Conservation (phyloP, 2,329 filamentous ascomycete species). For the Juglanconis juglandina region DNA sequence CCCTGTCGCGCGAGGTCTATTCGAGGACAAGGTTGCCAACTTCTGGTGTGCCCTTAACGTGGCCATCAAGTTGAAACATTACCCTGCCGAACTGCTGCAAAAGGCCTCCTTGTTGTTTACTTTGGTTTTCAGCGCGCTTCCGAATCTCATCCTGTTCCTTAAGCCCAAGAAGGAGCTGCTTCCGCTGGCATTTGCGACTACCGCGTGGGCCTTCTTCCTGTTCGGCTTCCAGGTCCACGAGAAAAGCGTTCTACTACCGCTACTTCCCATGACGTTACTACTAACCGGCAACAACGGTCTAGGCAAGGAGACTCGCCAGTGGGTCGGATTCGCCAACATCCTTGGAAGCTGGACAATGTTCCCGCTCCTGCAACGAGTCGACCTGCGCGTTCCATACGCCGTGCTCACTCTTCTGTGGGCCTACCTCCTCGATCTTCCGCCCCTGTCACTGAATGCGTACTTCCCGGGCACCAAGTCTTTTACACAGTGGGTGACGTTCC, state of each 20-base stretch:
- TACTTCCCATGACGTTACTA: slow-evolving; percentile 89
- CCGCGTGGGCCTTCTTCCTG: slow-evolving; percentile 94
- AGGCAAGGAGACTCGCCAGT: slow-evolving; percentile 71
- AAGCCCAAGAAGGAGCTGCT: slow-evolving; percentile 74
- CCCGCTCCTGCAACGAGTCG: slow-evolving; percentile 81
- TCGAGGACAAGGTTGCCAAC: slow-evolving; percentile 98
- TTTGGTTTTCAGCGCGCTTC: slow-evolving; percentile 69
- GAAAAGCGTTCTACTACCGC: slow-evolving; percentile 88
- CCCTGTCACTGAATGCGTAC: slow-evolving; percentile 68
- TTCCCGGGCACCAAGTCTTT: slow-evolving; percentile 47
- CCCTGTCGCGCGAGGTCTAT: slow-evolving; percentile 90
- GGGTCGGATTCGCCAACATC: slow-evolving; percentile 95
- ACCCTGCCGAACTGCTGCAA: slow-evolving; percentile 69
- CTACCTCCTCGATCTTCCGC: slow-evolving; percentile 83
- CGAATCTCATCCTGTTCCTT: slow-evolving; percentile 75
- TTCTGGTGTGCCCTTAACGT: slow-evolving; percentile 95
- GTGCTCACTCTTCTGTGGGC: slow-evolving; percentile 86
- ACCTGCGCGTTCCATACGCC: slow-evolving; percentile 77
- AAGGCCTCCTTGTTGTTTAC: slow-evolving; percentile 72
- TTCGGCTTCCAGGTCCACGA: slow-evolving; percentile 98
- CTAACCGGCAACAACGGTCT: slow-evolving; percentile 71
- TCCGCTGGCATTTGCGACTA: slow-evolving; percentile 75
- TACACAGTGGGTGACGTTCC: slow-evolving; percentile 55
- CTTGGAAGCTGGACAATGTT: slow-evolving; percentile 92
- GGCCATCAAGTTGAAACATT: slow-evolving; percentile 78